Percentiles rank a stretch among this genome's conserved stretches.
phyloP scores from a whole-genome alignment of 495 filamentous ascomycete species.

The Lepraria neglecta region DNA sequence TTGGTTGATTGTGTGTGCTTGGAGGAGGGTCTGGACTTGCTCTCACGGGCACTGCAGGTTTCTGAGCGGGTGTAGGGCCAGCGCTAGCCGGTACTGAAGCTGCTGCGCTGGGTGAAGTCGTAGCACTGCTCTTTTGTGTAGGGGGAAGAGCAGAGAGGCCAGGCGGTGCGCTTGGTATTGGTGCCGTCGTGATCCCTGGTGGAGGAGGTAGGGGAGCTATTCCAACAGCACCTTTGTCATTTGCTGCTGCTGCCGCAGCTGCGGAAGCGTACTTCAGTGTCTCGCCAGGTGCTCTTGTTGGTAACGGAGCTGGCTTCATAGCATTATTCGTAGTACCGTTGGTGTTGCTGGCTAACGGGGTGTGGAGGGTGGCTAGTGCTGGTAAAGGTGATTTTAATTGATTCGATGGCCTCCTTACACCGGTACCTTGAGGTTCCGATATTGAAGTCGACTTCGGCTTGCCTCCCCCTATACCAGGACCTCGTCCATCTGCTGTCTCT shows the following conservation, averaged over 20 bases:
- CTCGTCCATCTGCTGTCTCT: slow-evolving; percentile 48
- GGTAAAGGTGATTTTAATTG: slow-evolving; percentile 93
- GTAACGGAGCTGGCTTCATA: slow-evolving; percentile 89
- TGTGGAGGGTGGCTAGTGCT: slow-evolving; percentile 78
- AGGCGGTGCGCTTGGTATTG: slow-evolving; percentile 34
- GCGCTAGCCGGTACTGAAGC: slow-evolving; percentile 46
- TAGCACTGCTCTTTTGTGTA: slow-evolving; percentile 43
- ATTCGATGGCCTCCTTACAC: slow-evolving; percentile 71
- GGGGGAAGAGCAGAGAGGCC: slow-evolving; percentile 41
- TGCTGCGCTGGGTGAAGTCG: slow-evolving; percentile 48
- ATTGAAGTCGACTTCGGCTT: slow-evolving; percentile 47
- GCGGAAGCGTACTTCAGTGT: slow-evolving; percentile 95
- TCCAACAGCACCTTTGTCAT: slow-evolving; percentile 80
- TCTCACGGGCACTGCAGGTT: slow-evolving; percentile 37
- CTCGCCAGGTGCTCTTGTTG: slow-evolving; percentile 77
- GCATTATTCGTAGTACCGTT: slow-evolving; percentile 53
- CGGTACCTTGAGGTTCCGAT: slow-evolving; percentile 44
- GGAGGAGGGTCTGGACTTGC: slow-evolving; percentile 36
- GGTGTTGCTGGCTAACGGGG: slow-evolving; percentile 39
- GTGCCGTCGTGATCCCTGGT: slow-evolving; percentile 36
- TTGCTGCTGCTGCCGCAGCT: slow-evolving; percentile 88
- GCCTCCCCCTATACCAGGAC: slow-evolving; percentile 35
- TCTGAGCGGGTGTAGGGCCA: slow-evolving; percentile 35
- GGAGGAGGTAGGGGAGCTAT: slow-evolving; percentile 88
- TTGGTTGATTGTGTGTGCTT: slow-evolving; percentile 36